A percentile compares a stretch with the other conserved stretches of the same genome.
phyloP scores from a whole-genome alignment of 75 land plant genomes.

The Larix kaempferi region DNA sequence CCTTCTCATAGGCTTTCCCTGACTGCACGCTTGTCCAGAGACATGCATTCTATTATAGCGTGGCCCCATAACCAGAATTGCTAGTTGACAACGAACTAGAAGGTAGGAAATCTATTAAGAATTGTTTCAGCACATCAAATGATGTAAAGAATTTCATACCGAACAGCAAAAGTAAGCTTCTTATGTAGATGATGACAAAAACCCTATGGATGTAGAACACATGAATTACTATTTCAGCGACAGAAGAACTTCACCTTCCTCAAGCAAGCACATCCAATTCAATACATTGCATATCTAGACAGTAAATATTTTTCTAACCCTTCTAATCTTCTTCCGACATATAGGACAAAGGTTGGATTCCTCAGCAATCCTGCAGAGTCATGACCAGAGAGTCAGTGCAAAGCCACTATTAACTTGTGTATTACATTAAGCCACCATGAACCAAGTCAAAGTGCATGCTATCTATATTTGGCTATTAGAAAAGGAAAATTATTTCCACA shows the following conservation, averaged over 20 bases:
- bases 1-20: background rate
- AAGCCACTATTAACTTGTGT: background rate
- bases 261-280: background rate
- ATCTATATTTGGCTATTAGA: background rate
- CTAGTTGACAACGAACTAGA: background rate
- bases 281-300: slow-evolving; percentile 18
- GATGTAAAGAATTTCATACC: background rate
- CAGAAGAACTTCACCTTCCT: background rate
- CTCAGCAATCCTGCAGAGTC: slow-evolving; percentile 43
- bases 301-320: slow-evolving; percentile 52
- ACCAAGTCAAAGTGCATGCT: background rate
- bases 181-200: slow-evolving; percentile 1
- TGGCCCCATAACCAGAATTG: background rate
- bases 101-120: background rate
- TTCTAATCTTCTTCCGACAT: slow-evolving; percentile 50
- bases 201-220: slow-evolving; percentile 2
- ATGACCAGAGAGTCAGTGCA: background rate
- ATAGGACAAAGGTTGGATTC: slow-evolving; percentile 49
- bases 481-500: background rate
- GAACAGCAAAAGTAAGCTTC: background rate
- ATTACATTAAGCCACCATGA: background rate
- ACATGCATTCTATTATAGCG: background rate
- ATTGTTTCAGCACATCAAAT: background rate
- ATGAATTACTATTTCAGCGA: background rate
- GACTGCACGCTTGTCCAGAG: background rate